phyloP scores from a whole-genome alignment of 2,329 filamentous ascomycete genomes.

The Colletotrichum somersetense region DNA sequence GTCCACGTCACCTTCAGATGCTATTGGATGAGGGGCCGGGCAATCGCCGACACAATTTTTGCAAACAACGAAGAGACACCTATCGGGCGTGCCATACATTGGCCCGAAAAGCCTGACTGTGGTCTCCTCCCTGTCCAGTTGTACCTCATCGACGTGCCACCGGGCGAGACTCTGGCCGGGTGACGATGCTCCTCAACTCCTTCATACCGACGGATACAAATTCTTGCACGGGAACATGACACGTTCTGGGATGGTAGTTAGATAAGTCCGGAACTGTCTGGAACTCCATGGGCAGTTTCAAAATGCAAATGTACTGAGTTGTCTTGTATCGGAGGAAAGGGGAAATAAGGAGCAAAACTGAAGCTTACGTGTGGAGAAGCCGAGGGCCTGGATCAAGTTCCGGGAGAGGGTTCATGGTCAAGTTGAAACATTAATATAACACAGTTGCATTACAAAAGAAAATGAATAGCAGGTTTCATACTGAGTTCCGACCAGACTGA shows the following conservation, averaged over 20 bases:
- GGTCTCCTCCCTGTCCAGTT: background rate
- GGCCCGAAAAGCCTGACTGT: background rate
- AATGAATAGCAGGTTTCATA: conserved; percentile 51
- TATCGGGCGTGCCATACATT: background rate
- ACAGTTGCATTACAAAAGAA: conserved; percentile 47
- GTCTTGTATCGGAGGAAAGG: background rate
- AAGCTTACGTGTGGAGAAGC: too few relatives aligned
- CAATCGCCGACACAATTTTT: background rate
- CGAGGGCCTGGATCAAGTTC: too few relatives aligned
- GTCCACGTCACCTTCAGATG: background rate
- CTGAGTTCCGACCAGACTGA: conserved; percentile 58
- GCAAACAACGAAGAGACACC: background rate
- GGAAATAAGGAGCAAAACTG: background rate
- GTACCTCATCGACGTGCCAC: background rate
- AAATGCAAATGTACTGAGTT: background rate
- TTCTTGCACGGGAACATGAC: too few relatives aligned
- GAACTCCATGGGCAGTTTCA: background rate
- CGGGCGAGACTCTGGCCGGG: background rate
- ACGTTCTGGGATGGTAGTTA: background rate
- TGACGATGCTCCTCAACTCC: background rate
- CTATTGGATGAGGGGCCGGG: background rate
- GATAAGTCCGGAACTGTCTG: background rate
- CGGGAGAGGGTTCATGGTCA: background rate
- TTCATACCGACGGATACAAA: background rate
- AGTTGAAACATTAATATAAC: background rate